Evolutionary conservation across 2,329 filamentous ascomycete genomes (phyloP).

Genomic region (Colletotrichum sidae): DNA sequence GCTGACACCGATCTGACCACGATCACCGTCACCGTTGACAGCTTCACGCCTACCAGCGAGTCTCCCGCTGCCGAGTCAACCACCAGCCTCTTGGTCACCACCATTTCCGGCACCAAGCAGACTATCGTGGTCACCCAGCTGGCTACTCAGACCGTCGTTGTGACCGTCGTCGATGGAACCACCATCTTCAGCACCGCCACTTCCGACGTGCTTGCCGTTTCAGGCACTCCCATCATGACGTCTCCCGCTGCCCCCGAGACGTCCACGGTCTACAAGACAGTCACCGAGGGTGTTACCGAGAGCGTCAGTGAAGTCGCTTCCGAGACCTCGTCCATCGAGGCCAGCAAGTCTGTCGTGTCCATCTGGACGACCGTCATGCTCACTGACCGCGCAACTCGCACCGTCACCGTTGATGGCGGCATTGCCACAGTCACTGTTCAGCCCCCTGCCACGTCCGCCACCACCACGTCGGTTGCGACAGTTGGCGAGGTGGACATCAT

Average conservation of each 20-base stretch:
- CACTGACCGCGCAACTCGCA: slow-evolving; percentile 34
- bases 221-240: slow-evolving; percentile 6
- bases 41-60: slow-evolving; percentile 15
- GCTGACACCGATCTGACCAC: slow-evolving; percentile 30
- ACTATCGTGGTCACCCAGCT: slow-evolving; percentile 25
- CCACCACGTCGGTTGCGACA: slow-evolving; percentile 39
- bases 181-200: slow-evolving; percentile 32
- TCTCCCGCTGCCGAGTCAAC: background rate
- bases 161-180: slow-evolving; percentile 23
- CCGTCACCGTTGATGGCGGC: slow-evolving; percentile 25
- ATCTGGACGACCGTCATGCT: slow-evolving; percentile 31
- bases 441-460: slow-evolving; percentile 17
- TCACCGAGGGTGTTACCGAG: slow-evolving; percentile 22
- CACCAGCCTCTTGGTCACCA: slow-evolving; percentile 9
- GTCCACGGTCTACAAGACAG: slow-evolving; percentile 22
- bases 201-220: slow-evolving; percentile 18
- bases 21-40: slow-evolving; percentile 32
- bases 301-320: slow-evolving; percentile 2
- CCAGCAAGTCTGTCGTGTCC: slow-evolving; percentile 13
- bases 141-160: slow-evolving; percentile 27
- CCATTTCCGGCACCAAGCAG: slow-evolving; percentile 8
- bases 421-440: slow-evolving; percentile 19
- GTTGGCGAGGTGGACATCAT: slow-evolving; percentile 41
- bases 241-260: slow-evolving; percentile 3
- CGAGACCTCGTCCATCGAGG: slow-evolving; percentile 7